Base-by-base conservation (phyloP, 257 asterid species). In the Solanum sejunctum region DNA sequence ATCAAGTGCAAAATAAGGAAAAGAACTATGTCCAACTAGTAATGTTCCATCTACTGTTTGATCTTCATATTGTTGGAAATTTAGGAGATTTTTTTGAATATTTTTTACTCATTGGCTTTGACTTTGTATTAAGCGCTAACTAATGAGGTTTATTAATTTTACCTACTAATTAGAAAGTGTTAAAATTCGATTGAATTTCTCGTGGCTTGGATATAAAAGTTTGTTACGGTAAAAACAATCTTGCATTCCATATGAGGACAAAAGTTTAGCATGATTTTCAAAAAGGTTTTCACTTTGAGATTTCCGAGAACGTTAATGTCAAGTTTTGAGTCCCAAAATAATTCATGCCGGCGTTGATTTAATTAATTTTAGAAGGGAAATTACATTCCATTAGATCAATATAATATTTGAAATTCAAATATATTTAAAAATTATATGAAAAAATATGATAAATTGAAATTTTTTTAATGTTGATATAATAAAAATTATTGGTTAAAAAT, bases 1-100 rank as follows among this genome's bases (percentile, higher is more conserved):
- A 1, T 91, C 91, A 26, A 92, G 84, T 12, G 98, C 98, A 60
- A 91, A 94, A 82, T 93, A 94, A 23, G 95, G 95, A 58, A 94
- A 94, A 0, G 96, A 90, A 78, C 93, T 93, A 1, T 93, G 84
- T 4, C 94, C 93, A 10, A 91, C 75, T n/a, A n/a, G n/a, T n/a
- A n/a, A n/a, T n/a, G n/a, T n/a, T n/a, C n/a, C n/a, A n/a, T n/a
- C 95, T 6, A 89, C 90, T 0, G 93, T 85, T 36, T 91, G 92
- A 5, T 90, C 87, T 54, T 89, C 91, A 18, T 96, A 93, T 64
- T 87, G 80, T 84, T 0, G 92, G 93, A 56, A 93, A 90, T 67
- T 72, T 54, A 61, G 63, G 49, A 47, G 45, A 18, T 5, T 28
- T 12, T 55, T 80, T 26, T n/a, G n/a, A n/a, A n/a, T n/a, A n/a